Conservation (phyloP, 495 filamentous ascomycete genomes). For the Penicillium nucicola region DNA sequence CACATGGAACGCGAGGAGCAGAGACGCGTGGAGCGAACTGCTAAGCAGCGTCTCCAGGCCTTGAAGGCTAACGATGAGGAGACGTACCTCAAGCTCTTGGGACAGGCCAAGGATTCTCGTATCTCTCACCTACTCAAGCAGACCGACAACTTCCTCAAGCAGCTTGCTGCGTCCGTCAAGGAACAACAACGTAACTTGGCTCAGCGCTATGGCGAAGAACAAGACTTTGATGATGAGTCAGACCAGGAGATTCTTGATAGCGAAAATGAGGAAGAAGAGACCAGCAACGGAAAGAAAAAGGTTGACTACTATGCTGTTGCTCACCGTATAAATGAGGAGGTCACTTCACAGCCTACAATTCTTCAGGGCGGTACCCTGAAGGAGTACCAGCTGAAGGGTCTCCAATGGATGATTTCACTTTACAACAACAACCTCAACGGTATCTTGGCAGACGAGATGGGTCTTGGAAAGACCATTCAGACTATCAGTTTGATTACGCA, state of each 20-base stretch:
- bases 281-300: slow-evolving; percentile 57
- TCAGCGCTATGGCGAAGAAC: slow-evolving; percentile 70
- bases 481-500: slow-evolving; percentile 97
- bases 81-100: slow-evolving; percentile 92
- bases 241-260: slow-evolving; percentile 65
- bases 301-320: slow-evolving; percentile 98
- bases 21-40: slow-evolving; percentile 92
- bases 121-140: slow-evolving; percentile 95
- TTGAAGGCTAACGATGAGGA: slow-evolving; percentile 99
- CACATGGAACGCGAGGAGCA: slow-evolving; percentile 99
- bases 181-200: slow-evolving; percentile 81
- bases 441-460: slow-evolving; percentile 98
- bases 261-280: slow-evolving; percentile 66
- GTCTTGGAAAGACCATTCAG: slow-evolving; percentile 98
- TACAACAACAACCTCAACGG: slow-evolving; percentile 99
- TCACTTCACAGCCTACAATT: slow-evolving; percentile 75
- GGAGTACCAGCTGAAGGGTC: slow-evolving; percentile 95
- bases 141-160: slow-evolving; percentile 94
- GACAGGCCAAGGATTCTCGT: slow-evolving; percentile 98
- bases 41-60: slow-evolving; percentile 98
- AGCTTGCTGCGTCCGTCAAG: slow-evolving; percentile 89
- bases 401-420: slow-evolving; percentile 99
- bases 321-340: slow-evolving; percentile 89
- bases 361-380: slow-evolving; percentile 90
- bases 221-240: slow-evolving; percentile 56